Evolutionary conservation across 768 basidiomycete genomes (phyloP), one percentile per base, ranked within the genome.

Genomic region (Fomitopsis pulvina): DNA sequence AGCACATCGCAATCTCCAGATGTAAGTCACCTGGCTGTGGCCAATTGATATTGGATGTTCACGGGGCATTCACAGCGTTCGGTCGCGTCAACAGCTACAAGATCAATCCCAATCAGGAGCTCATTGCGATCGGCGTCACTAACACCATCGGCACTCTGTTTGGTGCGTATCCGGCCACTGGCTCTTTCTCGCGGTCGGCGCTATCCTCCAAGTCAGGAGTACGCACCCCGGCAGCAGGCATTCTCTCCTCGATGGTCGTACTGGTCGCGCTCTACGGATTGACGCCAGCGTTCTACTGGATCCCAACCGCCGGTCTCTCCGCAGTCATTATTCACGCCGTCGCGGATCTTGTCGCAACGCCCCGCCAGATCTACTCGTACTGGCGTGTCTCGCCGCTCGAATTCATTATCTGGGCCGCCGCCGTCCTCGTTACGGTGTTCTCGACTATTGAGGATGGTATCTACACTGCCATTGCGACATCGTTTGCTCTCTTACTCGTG

Each of bases 141-240:
- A 95, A 95, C 66, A 89, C 89, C 1, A 62, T 96, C 54, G 95
- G 95, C 2, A 86, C 90, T 14, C 72, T 88, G 57, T 97, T 99
- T 66, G 78, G 69, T 46, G 95, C 93, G 0, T 98, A 96, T 66
- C 94, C 96, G 8, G 91, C 95, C 0, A 99, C 96, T 11, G 96
- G 96, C 1, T 97, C 94, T 1, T 99, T 99, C 78, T 96, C 94
- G 32, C 88, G 96, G n/a, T 89, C 93, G 2, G 96, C 96, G 2
- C 73, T 99, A 62, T 93, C 96, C 68, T 83, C 89, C 26, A 97
- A 95, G 67, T 94, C 91, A 0, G 96, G 96, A 42, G 95, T 98
- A n/a, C 81, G 95, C 46, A 98, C 96, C 2, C 96, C 96, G 7
- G 75, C 85, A 9, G 92, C 89, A 10, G 96, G 96, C 50, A 75